Percentiles rank a stretch among this genome's conserved stretches.
phyloP scores from a whole-genome alignment of 2,329 filamentous ascomycete species.

The Fusarium acutatum region DNA sequence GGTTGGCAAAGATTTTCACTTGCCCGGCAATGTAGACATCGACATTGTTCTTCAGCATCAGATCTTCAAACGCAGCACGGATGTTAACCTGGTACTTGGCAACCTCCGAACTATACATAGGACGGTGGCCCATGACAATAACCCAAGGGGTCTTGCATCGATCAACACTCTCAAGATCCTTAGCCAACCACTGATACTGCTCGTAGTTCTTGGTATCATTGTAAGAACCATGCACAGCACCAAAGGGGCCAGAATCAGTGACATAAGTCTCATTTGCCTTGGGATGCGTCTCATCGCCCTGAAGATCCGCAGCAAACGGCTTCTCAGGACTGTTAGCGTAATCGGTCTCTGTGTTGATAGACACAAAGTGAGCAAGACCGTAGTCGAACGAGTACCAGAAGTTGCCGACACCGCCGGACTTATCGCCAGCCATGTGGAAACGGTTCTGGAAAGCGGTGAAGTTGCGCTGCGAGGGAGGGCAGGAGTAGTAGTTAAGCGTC shows the following conservation, averaged over 20 bases:
- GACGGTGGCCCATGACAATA: neutral
- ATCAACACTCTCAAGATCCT: neutral
- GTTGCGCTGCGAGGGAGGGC: neutral
- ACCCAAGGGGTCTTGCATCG: constrained; percentile 6
- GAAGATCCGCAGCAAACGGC: neutral
- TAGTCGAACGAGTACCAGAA: neutral
- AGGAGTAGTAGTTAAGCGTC: neutral
- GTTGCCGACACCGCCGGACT: neutral
- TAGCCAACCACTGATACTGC: constrained; percentile 2
- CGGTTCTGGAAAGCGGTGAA: constrained; percentile 4
- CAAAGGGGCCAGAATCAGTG: neutral
- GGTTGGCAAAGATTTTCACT: neutral
- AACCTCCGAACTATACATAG: neutral
- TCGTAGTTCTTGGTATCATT: neutral
- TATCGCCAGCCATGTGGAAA: neutral
- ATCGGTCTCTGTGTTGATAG: neutral
- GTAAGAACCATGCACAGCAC: neutral
- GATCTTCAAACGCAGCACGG: neutral
- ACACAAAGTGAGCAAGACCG: neutral
- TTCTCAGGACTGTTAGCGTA: neutral
- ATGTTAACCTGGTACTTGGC: neutral
- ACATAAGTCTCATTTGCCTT: neutral
- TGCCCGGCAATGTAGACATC: neutral
- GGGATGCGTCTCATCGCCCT: neutral
- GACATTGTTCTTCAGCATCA: neutral